Percentiles rank a stretch among this genome's conserved stretches.
phyloP scores from a whole-genome alignment of 164 flowering plant genomes.

The Platanus orientalis region DNA sequence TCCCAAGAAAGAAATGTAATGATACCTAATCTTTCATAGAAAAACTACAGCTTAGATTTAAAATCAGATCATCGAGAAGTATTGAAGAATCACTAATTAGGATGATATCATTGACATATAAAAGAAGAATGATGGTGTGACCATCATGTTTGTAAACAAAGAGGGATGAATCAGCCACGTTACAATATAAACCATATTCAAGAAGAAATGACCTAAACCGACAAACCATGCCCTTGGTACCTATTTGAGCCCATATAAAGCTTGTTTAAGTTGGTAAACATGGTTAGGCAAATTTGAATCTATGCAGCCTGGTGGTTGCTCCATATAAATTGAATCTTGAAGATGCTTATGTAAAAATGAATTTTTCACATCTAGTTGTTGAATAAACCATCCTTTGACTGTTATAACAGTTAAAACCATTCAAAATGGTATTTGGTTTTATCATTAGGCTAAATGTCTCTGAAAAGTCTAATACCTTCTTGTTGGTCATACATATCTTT shows the following conservation, averaged over 20 bases:
- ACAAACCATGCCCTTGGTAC: neutral
- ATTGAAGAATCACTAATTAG: neutral
- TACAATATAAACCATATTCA: neutral
- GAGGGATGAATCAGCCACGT: neutral
- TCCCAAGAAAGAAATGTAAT: neutral
- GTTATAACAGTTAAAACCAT: neutral
- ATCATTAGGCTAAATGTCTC: neutral
- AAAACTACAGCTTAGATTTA: neutral
- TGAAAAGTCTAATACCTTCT: neutral
- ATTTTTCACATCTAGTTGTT: constrained; percentile 3
- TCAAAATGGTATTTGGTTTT: neutral
- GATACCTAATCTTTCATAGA: neutral
- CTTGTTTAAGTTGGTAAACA: neutral
- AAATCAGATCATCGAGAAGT: neutral
- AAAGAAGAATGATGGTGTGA: neutral
- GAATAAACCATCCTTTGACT: neutral
- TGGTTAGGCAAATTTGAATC: neutral
- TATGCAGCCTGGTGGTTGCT: neutral
- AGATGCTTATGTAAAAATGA: neutral
- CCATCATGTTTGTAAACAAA: neutral
- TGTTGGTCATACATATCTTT: neutral
- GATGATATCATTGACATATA: constrained; percentile 3
- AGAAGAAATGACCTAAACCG: neutral
- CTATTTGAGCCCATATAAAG: neutral
- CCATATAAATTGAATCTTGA: neutral